Evolutionary conservation across 1,139 yeast species (phyloP).

Genomic region (Meyerozyma athensensis): DNA sequence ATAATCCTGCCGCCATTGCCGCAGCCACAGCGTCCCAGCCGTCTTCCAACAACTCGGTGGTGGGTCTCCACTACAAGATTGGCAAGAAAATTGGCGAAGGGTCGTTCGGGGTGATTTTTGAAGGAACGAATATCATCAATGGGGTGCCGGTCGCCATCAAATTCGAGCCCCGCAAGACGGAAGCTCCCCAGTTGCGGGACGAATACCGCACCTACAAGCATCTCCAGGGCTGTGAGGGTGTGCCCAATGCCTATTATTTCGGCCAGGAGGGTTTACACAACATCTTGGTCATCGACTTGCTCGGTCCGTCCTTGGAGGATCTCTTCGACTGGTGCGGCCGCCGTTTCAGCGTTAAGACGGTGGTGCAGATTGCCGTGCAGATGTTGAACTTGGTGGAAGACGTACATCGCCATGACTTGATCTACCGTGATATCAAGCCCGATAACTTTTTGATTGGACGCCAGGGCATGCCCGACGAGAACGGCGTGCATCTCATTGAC

Average conservation of each 20-base stretch:
- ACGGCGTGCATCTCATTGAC: conserved; percentile 45
- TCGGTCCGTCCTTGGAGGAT: conserved; percentile 77
- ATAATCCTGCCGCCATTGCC: conserved; percentile 3
- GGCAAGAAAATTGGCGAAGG: conserved; percentile 86
- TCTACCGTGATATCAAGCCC: conserved; percentile 74
- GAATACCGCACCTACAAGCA: conserved; percentile 72
- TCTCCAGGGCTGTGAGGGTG: conserved; percentile 55
- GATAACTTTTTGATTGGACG: conserved; percentile 71
- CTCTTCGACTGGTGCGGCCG: conserved; percentile 81
- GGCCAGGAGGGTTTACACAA: conserved; percentile 81
- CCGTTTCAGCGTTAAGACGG: conserved; percentile 62
- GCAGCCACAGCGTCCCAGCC: conserved; percentile 5
- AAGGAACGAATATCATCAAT: conserved; percentile 71
- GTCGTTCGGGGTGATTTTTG: conserved; percentile 77
- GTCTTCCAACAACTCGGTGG: conserved; percentile 42
- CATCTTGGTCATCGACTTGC: conserved; percentile 63
- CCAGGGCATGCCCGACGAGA: conserved; percentile 60
- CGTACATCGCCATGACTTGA: conserved; percentile 64
- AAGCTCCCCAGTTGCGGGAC: conserved; percentile 76
- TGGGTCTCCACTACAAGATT: conserved; percentile 74
- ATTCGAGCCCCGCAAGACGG: conserved; percentile 75
- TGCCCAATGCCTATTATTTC: conserved; percentile 72
- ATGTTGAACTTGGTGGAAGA: conserved; percentile 66
- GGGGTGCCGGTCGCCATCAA: conserved; percentile 76
- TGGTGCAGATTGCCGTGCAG: conserved; percentile 69